phyloP scores from a whole-genome alignment of 1,139 yeast genomes.

The Pichia sp. region DNA sequence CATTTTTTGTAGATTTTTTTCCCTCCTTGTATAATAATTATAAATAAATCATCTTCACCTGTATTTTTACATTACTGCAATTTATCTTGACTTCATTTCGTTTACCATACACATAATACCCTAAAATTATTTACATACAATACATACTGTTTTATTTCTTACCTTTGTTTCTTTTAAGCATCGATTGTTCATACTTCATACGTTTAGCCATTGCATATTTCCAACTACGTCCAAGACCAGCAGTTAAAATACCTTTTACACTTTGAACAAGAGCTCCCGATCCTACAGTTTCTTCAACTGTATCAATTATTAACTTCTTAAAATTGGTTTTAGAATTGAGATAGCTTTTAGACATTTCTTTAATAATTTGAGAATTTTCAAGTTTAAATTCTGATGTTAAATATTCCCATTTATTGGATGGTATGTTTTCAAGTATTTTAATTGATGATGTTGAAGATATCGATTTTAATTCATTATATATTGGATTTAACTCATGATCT shows the following conservation, averaged over 20 bases:
- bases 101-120: neutral
- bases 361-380: conserved; percentile 30
- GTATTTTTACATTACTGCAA: too few relatives aligned
- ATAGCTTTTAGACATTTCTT: conserved; percentile 31
- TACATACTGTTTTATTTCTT: neutral
- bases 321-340: conserved; percentile 21
- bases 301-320: conserved; percentile 32
- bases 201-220: conserved; percentile 77
- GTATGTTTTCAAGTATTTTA: conserved; percentile 12
- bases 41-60: neutral
- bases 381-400: conserved; percentile 24
- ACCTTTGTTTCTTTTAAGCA: conserved; percentile 4
- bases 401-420: conserved; percentile 28
- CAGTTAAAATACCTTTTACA: conserved; percentile 76
- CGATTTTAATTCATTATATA: conserved; percentile 5
- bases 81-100: too few relatives aligned
- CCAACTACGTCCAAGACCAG: conserved; percentile 69
- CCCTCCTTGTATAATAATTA: neutral
- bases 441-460: neutral
- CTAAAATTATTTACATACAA: neutral
- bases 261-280: conserved; percentile 71
- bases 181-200: conserved; percentile 27
- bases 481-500: neutral
- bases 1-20: neutral
- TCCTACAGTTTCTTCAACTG: conserved; percentile 56